A percentile compares a stretch with the other conserved stretches of the same genome.
These are phyloP conservation scores for Xylariaceae sp. DNA, from an alignment of 2,329 filamentous ascomycete genomes.

Conservation along the genomic window DNA sequence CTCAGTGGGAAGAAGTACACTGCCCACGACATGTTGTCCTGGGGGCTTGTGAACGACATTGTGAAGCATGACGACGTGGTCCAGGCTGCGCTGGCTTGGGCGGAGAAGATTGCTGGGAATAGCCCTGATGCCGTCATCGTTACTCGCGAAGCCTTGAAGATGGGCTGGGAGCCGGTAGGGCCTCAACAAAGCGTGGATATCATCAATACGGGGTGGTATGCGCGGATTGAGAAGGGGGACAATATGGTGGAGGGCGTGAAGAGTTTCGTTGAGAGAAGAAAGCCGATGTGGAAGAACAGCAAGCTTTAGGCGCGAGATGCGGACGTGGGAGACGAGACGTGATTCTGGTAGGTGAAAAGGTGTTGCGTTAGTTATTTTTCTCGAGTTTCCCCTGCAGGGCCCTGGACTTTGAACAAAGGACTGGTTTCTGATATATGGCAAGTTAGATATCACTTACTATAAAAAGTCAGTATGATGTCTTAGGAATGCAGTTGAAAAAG, in stretches of 20 bases:
- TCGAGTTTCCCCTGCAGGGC: too few relatives aligned
- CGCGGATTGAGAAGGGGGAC: constrained; percentile 59
- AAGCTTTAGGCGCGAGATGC: constrained; percentile 45
- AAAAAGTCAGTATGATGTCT: too few relatives aligned
- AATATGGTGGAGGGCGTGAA: constrained; percentile 73
- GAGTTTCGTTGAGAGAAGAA: constrained; percentile 75
- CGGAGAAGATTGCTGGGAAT: constrained; percentile 59
- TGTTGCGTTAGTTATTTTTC: too few relatives aligned
- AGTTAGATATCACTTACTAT: too few relatives aligned
- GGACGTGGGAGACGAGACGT: too few relatives aligned
- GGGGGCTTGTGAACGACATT: constrained; percentile 70
- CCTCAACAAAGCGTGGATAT: constrained; percentile 61
- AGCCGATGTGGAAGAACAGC: constrained; percentile 64
- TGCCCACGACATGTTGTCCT: constrained; percentile 58
- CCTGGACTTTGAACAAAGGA: too few relatives aligned
- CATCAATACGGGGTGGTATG: constrained; percentile 57
- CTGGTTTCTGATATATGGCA: too few relatives aligned
- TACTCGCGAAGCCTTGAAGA: constrained; percentile 66
- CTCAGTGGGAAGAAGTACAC: constrained; percentile 60
- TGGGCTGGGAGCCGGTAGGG: constrained; percentile 69
- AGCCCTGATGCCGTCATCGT: constrained; percentile 76
- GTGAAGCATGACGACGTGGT: constrained; percentile 49
- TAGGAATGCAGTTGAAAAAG: too few relatives aligned
- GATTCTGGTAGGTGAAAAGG: too few relatives aligned
- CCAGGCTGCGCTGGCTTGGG: constrained; percentile 59